Evolutionary conservation across 1,139 yeast genomes (phyloP).

Genomic region (Nadsonia starkeyi-henricii): DNA sequence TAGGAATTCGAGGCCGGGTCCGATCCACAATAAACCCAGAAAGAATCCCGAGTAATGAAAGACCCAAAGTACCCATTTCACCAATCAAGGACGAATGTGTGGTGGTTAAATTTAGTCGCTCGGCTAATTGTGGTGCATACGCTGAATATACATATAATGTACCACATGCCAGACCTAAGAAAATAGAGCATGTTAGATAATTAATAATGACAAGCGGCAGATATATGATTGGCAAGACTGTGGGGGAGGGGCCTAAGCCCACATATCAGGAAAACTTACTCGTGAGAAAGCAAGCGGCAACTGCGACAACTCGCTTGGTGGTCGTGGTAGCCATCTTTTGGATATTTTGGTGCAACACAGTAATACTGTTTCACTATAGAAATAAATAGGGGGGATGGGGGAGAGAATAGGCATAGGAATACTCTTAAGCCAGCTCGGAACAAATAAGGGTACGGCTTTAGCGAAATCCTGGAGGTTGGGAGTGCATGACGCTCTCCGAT

Average conservation of each 20-base stretch:
- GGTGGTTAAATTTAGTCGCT: slow-evolving; percentile 35
- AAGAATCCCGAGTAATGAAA: slow-evolving; percentile 45
- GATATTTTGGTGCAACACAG: too few relatives aligned
- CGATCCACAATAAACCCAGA: slow-evolving; percentile 49
- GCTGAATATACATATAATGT: slow-evolving; percentile 46
- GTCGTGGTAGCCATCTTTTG: background rate
- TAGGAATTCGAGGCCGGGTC: slow-evolving; percentile 34
- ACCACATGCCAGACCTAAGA: slow-evolving; percentile 39
- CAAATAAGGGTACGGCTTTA: too few relatives aligned
- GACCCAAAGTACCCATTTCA: slow-evolving; percentile 42
- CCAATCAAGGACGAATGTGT: slow-evolving; percentile 43
- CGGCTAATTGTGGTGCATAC: slow-evolving; percentile 48
- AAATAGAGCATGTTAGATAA: slow-evolving; percentile 1
- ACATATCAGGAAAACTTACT: background rate
- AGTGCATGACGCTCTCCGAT: too few relatives aligned
- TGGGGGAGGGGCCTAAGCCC: too few relatives aligned
- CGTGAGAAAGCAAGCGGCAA: background rate
- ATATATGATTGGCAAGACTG: too few relatives aligned
- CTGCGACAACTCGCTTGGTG: background rate
- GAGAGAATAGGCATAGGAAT: too few relatives aligned
- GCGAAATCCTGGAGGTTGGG: too few relatives aligned
- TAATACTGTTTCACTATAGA: too few relatives aligned
- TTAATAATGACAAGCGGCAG: too few relatives aligned
- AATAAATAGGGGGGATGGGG: too few relatives aligned
- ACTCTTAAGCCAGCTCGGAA: too few relatives aligned